Conservation (phyloP, 108 stramenopile species). For the Licmophora abbreviata region DNA sequence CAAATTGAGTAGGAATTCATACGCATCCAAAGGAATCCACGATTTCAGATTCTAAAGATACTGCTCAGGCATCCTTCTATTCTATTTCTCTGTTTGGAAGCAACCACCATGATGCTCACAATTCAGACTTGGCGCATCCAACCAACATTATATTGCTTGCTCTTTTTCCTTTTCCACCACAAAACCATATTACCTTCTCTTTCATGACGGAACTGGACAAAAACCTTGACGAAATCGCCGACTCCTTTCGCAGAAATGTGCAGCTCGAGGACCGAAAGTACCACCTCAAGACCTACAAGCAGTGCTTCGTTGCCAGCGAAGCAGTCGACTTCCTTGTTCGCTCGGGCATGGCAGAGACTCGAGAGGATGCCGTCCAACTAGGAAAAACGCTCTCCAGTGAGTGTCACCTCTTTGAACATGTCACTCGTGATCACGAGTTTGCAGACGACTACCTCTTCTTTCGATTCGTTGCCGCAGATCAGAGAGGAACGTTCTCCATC, state of each 20-base stretch:
- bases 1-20: no score
- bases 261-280: slow-evolving; percentile 6
- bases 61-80: no score
- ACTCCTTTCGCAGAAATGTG: not conserved
- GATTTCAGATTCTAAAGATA: no score
- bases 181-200: no score
- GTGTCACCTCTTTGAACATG: slow-evolving; percentile 22
- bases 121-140: no score
- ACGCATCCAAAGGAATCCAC: no score
- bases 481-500: slow-evolving; percentile 30
- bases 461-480: slow-evolving; percentile 38
- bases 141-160: no score
- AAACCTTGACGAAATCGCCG: not conserved
- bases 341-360: slow-evolving; percentile 21
- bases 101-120: no score
- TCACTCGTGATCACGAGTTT: slow-evolving; percentile 47
- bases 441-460: slow-evolving; percentile 47
- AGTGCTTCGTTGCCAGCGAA: slow-evolving; percentile 51
- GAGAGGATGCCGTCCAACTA: slow-evolving; percentile 47
- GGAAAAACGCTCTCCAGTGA: slow-evolving; percentile 17
- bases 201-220: not conserved
- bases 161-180: no score
- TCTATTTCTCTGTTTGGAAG: no score
- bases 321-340: slow-evolving; percentile 53
- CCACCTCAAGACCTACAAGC: slow-evolving; percentile 33